Base-by-base conservation (phyloP, 2,329 filamentous ascomycete genomes). In the Colletotrichum sp. region DNA sequence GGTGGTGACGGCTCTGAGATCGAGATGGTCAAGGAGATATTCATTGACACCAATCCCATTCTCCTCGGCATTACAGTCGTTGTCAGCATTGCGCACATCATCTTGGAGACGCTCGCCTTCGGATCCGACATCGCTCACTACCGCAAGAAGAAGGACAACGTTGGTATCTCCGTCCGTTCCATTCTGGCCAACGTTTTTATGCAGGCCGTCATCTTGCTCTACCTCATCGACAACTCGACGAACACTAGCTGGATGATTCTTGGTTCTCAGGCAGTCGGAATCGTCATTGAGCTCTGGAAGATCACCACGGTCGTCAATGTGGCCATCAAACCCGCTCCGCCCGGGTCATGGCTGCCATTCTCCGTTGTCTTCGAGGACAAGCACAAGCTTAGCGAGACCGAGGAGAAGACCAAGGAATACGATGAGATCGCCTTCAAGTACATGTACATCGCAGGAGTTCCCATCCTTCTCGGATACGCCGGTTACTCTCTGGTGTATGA, bases 161-260 rank as follows among this genome's bases (percentile, higher is more conserved):
- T 99, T 32, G 97, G 97, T 78, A 98, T 98, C 61, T 98, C 96
- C 2, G 94, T 99, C 76, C 95, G 97, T 73, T 97, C 96, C 36
- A 99, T 99, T 81, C 89, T 99, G 73, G 96, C 95, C 83, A 99
- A 98, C 82, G 96, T 98, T 77, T 96, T 98, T 85, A 99, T 99
- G 97, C 97, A 99, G 85, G 85, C 90, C 8, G 90, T 98, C 82
- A 98, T 99, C 85, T 97, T 99, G 90, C 90, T 99, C 61, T 99
- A 99, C 86, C 91, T 99, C 34, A 88, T 99, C 80, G 97, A 99
- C 87, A 98, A 99, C 88, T 97, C 96, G 79, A 96, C 98, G 74
- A 97, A 97, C 84, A 99, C 97, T 1, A 98, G 94, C 78, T 99
- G 96, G 96, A 98, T 99, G 96, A 98, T 99, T 80, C 89, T 99